Base-by-base conservation (phyloP, 2,329 filamentous ascomycete genomes). In the Sporothrix protearum region DNA sequence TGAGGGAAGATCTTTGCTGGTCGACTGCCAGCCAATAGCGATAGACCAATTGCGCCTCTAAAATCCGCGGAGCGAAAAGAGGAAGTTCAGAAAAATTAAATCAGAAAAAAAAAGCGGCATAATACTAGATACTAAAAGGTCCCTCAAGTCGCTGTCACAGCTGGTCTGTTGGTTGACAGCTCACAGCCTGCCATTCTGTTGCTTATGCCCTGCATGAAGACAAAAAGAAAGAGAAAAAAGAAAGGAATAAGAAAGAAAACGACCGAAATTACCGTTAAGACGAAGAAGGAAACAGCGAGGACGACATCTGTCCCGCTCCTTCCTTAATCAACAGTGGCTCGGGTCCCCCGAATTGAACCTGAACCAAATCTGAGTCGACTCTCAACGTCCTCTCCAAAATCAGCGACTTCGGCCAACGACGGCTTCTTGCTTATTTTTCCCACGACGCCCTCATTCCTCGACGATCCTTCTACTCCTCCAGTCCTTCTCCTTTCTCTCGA, bases 11-110 rank as follows among this genome's bases (percentile, higher is more conserved):
- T 53, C 25, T 47, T 42, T 47, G 42, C 5, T 47, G 14, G 12
- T 19, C 14, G 14, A 19, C 2, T 16, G 4, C 42, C 42, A 47
- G 42, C 42, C 42, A 47, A 47, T 47, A 47, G 42, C 42, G 42
- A 47, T 3, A 47, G 42, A 47, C 42, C 42, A 25, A 25, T 63
- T 28, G 22, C 28, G 55, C 69, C 49, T 72, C 22, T 59, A 61
- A 72, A 70, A 72, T n/a, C 49, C 67, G 59, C 55, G 69, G 69
- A 57, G 45, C 28, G 30, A 69, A 57, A 72, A 57, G 22, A 51
- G 45, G 57, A 51, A 57, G 39, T 30, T 30, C 49, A 53, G 25
- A 53, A 49, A 61, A 51, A 67, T 22, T n/a, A 51, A 36, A 19
- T 8, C n/a, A 36, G 42, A 64, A 39, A 68, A 47, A 55, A 59